phyloP scores from a whole-genome alignment of 139 green algal species.

The Mesotaenium endlicherianum region DNA sequence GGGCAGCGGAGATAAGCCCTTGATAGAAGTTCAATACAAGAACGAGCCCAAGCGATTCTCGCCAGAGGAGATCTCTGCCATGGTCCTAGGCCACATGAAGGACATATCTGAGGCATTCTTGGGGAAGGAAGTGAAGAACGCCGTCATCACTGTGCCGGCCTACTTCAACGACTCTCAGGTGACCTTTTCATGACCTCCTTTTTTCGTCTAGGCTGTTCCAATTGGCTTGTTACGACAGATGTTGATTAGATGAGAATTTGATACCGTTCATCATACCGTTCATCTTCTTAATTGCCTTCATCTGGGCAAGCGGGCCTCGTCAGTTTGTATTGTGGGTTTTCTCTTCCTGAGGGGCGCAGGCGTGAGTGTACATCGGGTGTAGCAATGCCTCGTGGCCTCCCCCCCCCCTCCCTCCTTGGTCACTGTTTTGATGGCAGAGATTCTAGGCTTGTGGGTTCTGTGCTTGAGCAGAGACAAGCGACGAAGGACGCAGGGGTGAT shows the following conservation, averaged over 20 bases:
- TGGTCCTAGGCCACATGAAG: slow-evolving; percentile 92
- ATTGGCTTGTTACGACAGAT: background rate
- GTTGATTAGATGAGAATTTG: background rate
- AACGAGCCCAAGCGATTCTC: slow-evolving; percentile 81
- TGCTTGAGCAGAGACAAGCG: slow-evolving; percentile 90
- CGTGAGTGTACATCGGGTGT: too few species aligned
- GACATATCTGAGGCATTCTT: slow-evolving; percentile 61
- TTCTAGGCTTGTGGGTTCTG: too few species aligned
- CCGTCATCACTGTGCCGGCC: slow-evolving; percentile 75
- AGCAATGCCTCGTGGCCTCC: too few species aligned
- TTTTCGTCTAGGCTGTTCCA: background rate
- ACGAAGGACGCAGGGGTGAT: slow-evolving; percentile 61
- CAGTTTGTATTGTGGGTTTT: too few species aligned
- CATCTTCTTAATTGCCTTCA: background rate
- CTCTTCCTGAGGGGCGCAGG: too few species aligned
- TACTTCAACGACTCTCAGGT: slow-evolving; percentile 91
- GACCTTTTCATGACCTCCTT: background rate
- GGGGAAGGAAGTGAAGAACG: slow-evolving; percentile 73
- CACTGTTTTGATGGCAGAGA: too few species aligned
- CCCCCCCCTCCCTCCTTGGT: too few species aligned
- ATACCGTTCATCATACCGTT: background rate
- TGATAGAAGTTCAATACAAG: slow-evolving; percentile 93
- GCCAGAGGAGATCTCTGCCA: slow-evolving; percentile 91
- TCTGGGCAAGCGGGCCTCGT: too few species aligned
- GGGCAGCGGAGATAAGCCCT: slow-evolving; percentile 81